These are phyloP conservation scores for Entomophthora muscae DNA, from an alignment of 371 early-diverging fungal species.

Conservation along the genomic window DNA sequence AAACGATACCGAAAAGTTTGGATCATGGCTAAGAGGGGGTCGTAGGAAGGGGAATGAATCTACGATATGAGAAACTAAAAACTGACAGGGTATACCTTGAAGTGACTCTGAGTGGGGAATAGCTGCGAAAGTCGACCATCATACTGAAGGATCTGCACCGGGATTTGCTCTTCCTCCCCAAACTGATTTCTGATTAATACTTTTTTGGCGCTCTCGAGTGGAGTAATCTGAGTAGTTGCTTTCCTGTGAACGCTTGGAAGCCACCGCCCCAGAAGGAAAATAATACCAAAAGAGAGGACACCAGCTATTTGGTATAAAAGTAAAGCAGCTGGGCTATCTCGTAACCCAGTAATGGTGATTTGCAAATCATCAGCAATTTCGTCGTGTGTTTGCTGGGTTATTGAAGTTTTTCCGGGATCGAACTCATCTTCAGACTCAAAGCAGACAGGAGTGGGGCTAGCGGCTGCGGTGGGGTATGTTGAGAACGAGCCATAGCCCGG, in stretches of 20 bases:
- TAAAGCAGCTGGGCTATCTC: slow-evolving; percentile 18
- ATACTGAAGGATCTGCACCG: not conserved
- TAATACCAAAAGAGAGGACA: slow-evolving; percentile 45
- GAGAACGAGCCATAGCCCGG: not conserved
- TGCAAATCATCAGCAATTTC: slow-evolving; percentile 18
- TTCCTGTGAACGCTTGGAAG: slow-evolving; percentile 50
- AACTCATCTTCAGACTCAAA: not conserved
- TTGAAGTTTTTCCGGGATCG: not conserved
- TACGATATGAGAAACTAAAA: too few relatives aligned
- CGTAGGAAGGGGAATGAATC: not conserved
- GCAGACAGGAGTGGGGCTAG: not conserved
- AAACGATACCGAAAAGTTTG: not conserved
- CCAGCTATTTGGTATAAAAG: slow-evolving; percentile 38
- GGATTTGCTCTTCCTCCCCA: not conserved
- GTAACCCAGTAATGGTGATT: slow-evolving; percentile 46
- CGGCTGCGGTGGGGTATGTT: too few relatives aligned
- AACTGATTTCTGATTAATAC: slow-evolving; percentile 9
- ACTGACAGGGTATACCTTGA: not conserved
- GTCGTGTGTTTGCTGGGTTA: not conserved
- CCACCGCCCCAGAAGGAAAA: slow-evolving; percentile 70
- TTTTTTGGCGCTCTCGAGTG: slow-evolving; percentile 44
- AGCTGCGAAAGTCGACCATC: not conserved
- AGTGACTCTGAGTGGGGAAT: not conserved
- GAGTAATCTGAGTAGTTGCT: slow-evolving; percentile 34
- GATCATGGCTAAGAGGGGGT: not conserved